Base-by-base conservation (phyloP, 176 grass and related monocot genomes). In the Phragmites australis region DNA sequence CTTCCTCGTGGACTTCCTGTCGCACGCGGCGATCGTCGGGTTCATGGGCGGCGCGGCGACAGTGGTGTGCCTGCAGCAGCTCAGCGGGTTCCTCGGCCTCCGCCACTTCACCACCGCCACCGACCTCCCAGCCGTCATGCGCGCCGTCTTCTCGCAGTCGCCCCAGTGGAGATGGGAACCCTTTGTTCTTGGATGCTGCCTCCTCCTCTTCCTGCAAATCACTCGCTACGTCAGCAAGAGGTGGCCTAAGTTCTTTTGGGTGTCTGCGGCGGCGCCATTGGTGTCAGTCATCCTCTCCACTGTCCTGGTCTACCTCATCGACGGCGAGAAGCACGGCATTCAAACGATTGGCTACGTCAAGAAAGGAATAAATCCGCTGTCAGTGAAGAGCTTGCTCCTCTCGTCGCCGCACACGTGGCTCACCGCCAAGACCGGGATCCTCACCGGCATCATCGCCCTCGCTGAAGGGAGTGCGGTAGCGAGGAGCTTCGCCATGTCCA, bases 1-100 rank as follows among this genome's bases (percentile, higher is more conserved):
- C 0, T 94, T 94, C 82, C 22, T 94, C 43, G 49, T 93, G 30
- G 91, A 93, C 61, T 88, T 93, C 47, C 56, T 93, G 6, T 93
- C 91, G 26, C 82, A 93, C 19, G 68, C 88, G 6, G 78, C 91
- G 15, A 82, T 93, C 73, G 64, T 85, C 19, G 91, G 91, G 8
- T 90, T 93, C 84, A 90, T 88, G 91, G 87, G 43, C 22, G 91
- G 91, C 51, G 82, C 79, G 7, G 86, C 88, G 8, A 86, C 75
- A 16, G 69, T 93, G 1, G 86, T 93, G 49, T 76, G 55, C 50
- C 23, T 86, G 49, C 85, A 88, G 73, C 91, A 93, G 78, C 81
- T 93, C 37, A 86, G 70, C 68, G 88, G 85, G 5, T 70, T 93
- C 68, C 82, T 93, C 21, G 91, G 91, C 25, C 72, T 93, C 47